These are phyloP conservation scores for Cutaneotrichosporon curvatum DNA, from an alignment of 1,284 basidiomycete genomes.

Conservation along the genomic window DNA sequence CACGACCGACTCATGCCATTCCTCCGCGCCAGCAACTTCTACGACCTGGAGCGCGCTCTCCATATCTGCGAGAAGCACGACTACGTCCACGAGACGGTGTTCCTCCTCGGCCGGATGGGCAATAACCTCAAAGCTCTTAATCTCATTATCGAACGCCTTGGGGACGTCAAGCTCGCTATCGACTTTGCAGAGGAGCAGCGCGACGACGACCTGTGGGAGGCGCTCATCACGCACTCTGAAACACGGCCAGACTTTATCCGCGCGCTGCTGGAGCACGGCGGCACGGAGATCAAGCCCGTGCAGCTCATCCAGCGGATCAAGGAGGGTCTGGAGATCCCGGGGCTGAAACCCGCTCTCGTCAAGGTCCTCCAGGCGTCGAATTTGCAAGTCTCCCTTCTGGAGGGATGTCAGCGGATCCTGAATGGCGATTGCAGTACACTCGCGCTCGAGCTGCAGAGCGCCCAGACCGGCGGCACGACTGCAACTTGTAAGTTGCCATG, in stretches of 20 bases:
- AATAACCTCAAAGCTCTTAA: slow-evolving; percentile 91
- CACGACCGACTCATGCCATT: slow-evolving; percentile 76
- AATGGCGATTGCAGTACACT: slow-evolving; percentile 71
- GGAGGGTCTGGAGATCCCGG: slow-evolving; percentile 92
- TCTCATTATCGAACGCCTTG: slow-evolving; percentile 90
- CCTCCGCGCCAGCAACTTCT: slow-evolving; percentile 82
- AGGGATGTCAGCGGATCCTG: slow-evolving; percentile 81
- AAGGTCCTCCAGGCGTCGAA: slow-evolving; percentile 97
- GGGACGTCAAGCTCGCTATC: slow-evolving; percentile 88
- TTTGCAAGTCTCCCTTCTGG: slow-evolving; percentile 73
- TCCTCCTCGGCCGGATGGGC: slow-evolving; percentile 92
- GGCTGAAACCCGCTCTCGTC: slow-evolving; percentile 85
- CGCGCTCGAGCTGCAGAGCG: slow-evolving; percentile 60
- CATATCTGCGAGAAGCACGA: slow-evolving; percentile 71
- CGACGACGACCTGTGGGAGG: slow-evolving; percentile 97
- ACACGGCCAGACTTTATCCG: slow-evolving; percentile 94
- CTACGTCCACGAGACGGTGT: slow-evolving; percentile 94
- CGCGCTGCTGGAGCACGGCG: slow-evolving; percentile 88
- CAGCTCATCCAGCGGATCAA: slow-evolving; percentile 88
- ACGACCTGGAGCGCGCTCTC: slow-evolving; percentile 86
- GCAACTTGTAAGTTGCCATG: slow-evolving; percentile 54
- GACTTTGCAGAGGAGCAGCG: slow-evolving; percentile 97
- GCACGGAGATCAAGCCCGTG: slow-evolving; percentile 91
- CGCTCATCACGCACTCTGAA: slow-evolving; percentile 87
- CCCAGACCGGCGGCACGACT: slow-evolving; percentile 71